Base-by-base conservation (phyloP, 148 eudicot species). In the Vaccinium darrowii region DNA sequence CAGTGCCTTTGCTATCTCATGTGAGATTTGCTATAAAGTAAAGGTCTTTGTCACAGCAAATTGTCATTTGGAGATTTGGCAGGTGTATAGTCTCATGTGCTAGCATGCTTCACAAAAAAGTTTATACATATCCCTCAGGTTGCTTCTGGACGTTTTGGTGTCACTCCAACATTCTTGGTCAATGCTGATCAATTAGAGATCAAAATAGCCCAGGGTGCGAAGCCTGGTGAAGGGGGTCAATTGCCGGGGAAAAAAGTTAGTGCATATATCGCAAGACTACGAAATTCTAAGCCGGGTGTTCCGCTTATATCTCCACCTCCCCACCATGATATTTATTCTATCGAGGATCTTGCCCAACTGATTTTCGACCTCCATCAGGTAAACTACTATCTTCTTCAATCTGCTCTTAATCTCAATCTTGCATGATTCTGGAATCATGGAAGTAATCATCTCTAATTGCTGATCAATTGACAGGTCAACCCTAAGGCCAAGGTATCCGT, bases 221-320 rank as follows among this genome's bases (percentile, higher is more conserved):
- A 97, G 91, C 99, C 99, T 86, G 99, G 99, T 88, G 99, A 97
- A 93, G 99, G 99, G 39, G 99, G 99, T 2, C 99, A 97, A 88
- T 87, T 97, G 84, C 99, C 99, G n/a, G 99, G 99, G 83, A 92
- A 95, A 84, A 97, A 97, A 97, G 99, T 97, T 81, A 97, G 99
- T 81, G 99, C 99, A 30, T 97, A 97, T 90, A 97, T 97, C 91
- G 99, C 99, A 81, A 93, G 99, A 89, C 87, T 97, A 82, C 91
- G 99, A 87, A 97, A 93, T 85, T 97, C 99, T 5, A 97, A 97
- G 90, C 99, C 99, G 75, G 99, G 99, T 75, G 99, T 97, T 83
- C 99, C 99, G 43, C 98, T 97, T 84, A 97, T 97, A 85, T 97
- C 99, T 82, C 99, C 99, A 73, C 99, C 99, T 77, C 99, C 99